Conservation (phyloP, 148 eudicot genomes). For the Rhododendron mucronatum region DNA sequence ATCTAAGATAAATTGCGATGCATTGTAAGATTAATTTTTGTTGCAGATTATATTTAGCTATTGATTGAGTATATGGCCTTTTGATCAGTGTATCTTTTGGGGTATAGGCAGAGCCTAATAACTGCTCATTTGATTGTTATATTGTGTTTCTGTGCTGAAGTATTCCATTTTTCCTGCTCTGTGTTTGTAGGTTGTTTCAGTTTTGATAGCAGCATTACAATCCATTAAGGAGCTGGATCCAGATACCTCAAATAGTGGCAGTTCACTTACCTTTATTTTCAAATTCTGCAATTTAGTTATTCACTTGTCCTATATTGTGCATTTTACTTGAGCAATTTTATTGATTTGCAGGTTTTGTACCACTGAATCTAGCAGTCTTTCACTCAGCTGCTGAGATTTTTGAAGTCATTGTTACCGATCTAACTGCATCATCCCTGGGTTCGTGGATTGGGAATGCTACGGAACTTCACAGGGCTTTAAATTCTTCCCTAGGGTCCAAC, state of each 20-base stretch:
- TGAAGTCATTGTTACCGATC: slow-evolving; percentile 87
- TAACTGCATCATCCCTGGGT: slow-evolving; percentile 67
- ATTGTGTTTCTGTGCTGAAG: neutral
- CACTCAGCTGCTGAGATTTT: slow-evolving; percentile 95
- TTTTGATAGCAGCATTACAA: slow-evolving; percentile 74
- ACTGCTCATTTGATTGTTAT: neutral
- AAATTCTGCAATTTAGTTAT: slow-evolving; percentile 1
- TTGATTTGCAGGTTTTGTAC: slow-evolving; percentile 53
- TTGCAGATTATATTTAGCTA: neutral
- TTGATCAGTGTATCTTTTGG: neutral
- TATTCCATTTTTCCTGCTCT: neutral
- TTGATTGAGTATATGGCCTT: neutral
- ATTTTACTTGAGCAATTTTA: neutral
- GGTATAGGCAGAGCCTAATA: neutral
- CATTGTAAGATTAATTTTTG: neutral
- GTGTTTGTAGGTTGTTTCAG: slow-evolving; percentile 58
- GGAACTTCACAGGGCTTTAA: slow-evolving; percentile 76
- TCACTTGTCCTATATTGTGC: neutral
- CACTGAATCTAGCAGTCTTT: slow-evolving; percentile 87
- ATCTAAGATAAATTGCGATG: neutral
- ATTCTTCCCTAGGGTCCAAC: slow-evolving; percentile 93
- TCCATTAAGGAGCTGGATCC: slow-evolving; percentile 78
- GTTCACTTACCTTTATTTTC: neutral
- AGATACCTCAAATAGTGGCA: slow-evolving; percentile 57
- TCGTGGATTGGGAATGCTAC: slow-evolving; percentile 89